phyloP scores from a whole-genome alignment of 1,284 basidiomycete genomes.

The Tranzscheliella williamsii region DNA sequence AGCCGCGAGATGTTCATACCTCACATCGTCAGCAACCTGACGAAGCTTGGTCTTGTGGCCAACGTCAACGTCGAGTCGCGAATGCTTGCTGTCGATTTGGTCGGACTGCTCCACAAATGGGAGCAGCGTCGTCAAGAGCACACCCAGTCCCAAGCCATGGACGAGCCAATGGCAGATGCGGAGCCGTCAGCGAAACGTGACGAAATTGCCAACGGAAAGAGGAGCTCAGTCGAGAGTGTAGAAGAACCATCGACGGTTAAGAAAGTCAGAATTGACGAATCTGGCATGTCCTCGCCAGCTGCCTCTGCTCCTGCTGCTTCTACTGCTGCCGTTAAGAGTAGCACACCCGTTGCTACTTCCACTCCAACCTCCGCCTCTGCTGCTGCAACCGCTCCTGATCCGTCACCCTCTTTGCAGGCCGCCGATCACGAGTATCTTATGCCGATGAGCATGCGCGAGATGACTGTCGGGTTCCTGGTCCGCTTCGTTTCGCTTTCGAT shows the following conservation, averaged over 20 bases:
- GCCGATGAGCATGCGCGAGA: conserved; percentile 54
- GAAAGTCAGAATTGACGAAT: conserved; percentile 63
- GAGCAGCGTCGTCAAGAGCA: conserved; percentile 61
- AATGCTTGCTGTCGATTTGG: conserved; percentile 63
- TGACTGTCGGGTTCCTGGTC: conserved; percentile 89
- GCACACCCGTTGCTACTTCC: conserved; percentile 51
- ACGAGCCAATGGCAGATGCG: neutral
- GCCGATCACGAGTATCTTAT: conserved; percentile 50
- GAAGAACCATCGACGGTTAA: conserved; percentile 58
- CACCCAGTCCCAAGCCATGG: conserved; percentile 15
- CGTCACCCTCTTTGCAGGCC: conserved; percentile 6
- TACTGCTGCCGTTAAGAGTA: neutral
- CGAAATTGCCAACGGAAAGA: conserved; percentile 8
- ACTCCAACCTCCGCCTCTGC: no score
- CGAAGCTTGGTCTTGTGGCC: conserved; percentile 79
- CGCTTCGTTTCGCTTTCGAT: conserved; percentile 76
- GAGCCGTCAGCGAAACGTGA: conserved; percentile 1
- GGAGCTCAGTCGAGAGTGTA: conserved; percentile 7
- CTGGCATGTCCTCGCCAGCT: conserved; percentile 62
- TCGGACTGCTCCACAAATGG: conserved; percentile 62
- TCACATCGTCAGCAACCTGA: conserved; percentile 87
- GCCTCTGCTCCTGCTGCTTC: conserved; percentile 17
- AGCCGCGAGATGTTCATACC: conserved; percentile 93
- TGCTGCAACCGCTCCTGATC: neutral
- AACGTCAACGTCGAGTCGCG: conserved; percentile 76